Percentiles rank a stretch among this genome's conserved stretches.
These are phyloP conservation scores for Helichrysum umbraculigerum DNA, from an alignment of 129 eudicot species.

Conservation along the genomic window DNA sequence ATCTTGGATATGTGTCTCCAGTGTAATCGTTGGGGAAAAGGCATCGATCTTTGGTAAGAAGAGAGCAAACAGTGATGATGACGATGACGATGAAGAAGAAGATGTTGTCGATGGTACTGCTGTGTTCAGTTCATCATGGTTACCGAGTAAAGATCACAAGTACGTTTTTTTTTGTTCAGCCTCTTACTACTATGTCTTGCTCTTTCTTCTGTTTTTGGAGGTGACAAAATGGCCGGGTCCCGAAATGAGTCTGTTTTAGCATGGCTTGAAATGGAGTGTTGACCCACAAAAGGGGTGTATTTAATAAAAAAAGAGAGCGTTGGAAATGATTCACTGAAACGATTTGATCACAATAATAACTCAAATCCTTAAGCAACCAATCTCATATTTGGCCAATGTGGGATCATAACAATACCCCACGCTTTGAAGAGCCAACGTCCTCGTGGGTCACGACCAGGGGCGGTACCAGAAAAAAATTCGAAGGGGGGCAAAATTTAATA, in stretches of 20 bases:
- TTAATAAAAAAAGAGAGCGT: background rate
- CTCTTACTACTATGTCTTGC: slow-evolving; percentile 7
- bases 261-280: background rate
- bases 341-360: background rate
- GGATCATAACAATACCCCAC: too few species aligned
- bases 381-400: too few species aligned
- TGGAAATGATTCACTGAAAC: background rate
- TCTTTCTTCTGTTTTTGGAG: background rate
- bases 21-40: slow-evolving; percentile 73
- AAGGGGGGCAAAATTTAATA: too few species aligned
- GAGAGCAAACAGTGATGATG: slow-evolving; percentile 35
- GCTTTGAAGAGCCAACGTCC: too few species aligned
- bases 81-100: slow-evolving; percentile 44
- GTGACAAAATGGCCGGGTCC: background rate
- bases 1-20: slow-evolving; percentile 35
- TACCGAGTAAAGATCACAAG: slow-evolving; percentile 60
- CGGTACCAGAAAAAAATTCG: too few species aligned
- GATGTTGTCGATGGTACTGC: slow-evolving; percentile 42
- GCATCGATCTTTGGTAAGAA: slow-evolving; percentile 58
- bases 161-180: slow-evolving; percentile 19
- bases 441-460: too few species aligned
- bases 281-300: background rate
- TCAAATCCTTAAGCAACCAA: background rate
- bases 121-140: slow-evolving; percentile 70
- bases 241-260: background rate